These are phyloP conservation scores for Globisporangium cederbergense DNA, from an alignment of 352 stramenopile genomes.

Conservation along the genomic window DNA sequence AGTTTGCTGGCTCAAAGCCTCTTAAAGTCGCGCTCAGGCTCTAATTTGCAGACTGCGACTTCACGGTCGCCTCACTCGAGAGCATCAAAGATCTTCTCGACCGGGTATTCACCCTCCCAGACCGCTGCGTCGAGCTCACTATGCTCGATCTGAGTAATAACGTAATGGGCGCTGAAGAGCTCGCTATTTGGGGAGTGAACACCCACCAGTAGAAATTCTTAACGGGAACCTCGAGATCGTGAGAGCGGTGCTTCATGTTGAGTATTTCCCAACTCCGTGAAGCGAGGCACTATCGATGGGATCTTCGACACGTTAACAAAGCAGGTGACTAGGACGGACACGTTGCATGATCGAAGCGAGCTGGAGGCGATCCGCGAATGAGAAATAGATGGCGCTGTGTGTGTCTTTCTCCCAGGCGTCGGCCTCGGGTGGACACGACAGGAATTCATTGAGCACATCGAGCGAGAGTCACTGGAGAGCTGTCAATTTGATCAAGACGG, in stretches of 20 bases:
- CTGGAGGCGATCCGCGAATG: constrained; percentile 17
- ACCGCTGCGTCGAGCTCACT: not conserved
- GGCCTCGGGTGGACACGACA: not conserved
- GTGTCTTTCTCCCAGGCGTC: constrained; percentile 1
- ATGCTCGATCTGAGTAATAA: constrained; percentile 13
- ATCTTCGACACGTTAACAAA: not conserved
- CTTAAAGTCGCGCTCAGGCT: not conserved
- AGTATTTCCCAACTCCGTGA: not conserved
- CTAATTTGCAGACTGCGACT: not conserved
- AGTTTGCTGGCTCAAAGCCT: too few relatives aligned
- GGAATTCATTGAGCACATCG: not conserved
- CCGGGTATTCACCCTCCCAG: constrained; percentile 5
- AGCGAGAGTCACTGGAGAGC: constrained; percentile 3
- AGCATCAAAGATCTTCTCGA: constrained; percentile 1
- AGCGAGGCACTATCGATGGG: not conserved
- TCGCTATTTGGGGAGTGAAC: not conserved
- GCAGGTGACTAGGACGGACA: not conserved
- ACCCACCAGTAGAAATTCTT: not conserved
- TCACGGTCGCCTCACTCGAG: not conserved
- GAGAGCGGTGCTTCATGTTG: not conserved
- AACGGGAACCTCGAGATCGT: constrained; percentile 10
- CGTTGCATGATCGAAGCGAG: not conserved
- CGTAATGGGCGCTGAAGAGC: not conserved
- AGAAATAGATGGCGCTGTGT: not conserved
- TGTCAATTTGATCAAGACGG: not conserved